phyloP scores from a whole-genome alignment of 306 rosid species.

The Cicer chorassanicum region DNA sequence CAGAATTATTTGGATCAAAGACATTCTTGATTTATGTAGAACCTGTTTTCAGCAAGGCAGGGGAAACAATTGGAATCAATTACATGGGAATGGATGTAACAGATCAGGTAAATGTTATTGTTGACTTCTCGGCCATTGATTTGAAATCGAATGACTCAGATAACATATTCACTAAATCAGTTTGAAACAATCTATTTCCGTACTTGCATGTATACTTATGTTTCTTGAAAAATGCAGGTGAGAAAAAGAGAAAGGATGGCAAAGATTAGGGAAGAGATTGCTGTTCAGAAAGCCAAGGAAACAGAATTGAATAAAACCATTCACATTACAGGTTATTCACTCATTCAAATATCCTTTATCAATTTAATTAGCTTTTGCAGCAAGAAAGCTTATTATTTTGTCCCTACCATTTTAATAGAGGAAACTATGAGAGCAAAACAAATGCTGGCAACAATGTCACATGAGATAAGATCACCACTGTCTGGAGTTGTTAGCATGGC shows the following conservation, averaged over 20 bases:
- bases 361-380: conserved; percentile 24
- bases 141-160: too few species aligned
- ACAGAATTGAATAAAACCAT: conserved; percentile 90
- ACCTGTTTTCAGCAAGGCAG: conserved; percentile 91
- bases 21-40: conserved; percentile 89
- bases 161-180: too few species aligned
- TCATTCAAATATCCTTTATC: conserved; percentile 21
- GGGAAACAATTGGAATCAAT: conserved; percentile 88
- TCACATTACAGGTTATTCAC: conserved; percentile 81
- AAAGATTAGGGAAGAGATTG: conserved; percentile 82
- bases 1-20: conserved; percentile 81
- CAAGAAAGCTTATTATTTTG: conserved; percentile 36
- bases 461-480: conserved; percentile 91
- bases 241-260: conserved; percentile 95
- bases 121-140: not conserved
- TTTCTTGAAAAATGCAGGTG: conserved; percentile 57
- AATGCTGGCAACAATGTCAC: conserved; percentile 98
- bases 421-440: conserved; percentile 99
- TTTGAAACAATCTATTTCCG: too few species aligned
- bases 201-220: conserved; percentile 8
- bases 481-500: conserved; percentile 97
- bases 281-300: conserved; percentile 94
- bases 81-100: conserved; percentile 98
- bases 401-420: conserved; percentile 51
- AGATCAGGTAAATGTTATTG: conserved; percentile 69